These are phyloP conservation scores for Suillus americanus DNA, from an alignment of 768 basidiomycete species.

Conservation along the genomic window DNA sequence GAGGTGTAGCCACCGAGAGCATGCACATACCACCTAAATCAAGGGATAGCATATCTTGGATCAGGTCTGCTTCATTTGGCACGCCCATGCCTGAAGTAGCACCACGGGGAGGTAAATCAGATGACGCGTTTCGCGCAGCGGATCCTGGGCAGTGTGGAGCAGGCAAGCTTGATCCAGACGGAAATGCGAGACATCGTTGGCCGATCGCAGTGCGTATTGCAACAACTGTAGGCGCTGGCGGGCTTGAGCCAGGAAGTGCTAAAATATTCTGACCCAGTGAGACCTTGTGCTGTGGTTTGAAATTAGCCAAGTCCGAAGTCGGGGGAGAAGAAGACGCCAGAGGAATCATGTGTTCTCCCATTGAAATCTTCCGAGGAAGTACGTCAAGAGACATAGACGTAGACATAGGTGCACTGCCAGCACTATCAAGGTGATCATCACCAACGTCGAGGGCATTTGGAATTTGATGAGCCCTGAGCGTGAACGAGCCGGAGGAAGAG, in stretches of 20 bases:
- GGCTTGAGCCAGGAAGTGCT: not conserved
- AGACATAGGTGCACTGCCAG: conserved; percentile 1
- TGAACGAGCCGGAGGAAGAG: conserved; percentile 29
- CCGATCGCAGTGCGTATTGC: not conserved
- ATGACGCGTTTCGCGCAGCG: not conserved
- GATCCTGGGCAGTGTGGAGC: not conserved
- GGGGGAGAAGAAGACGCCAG: not conserved
- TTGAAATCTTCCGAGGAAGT: conserved; percentile 1
- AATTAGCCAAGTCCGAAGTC: not conserved
- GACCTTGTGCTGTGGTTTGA: not conserved
- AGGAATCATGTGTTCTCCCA: conserved; percentile 17
- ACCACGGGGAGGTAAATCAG: too few species aligned
- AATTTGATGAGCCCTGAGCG: conserved; percentile 13
- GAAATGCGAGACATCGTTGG: not conserved
- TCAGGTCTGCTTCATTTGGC: conserved; percentile 16
- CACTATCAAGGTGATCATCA: not conserved
- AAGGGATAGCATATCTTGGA: conserved; percentile 22
- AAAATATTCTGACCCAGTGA: not conserved
- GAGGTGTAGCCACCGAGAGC: not conserved
- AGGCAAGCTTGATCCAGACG: not conserved
- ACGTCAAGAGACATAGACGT: not conserved
- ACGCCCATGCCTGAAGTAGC: not conserved
- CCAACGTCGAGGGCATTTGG: not conserved
- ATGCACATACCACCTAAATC: conserved; percentile 27
- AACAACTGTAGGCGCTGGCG: not conserved